Evolutionary conservation across 2,329 filamentous ascomycete genomes (phyloP).

Genomic region (Monosporascus sp.): DNA sequence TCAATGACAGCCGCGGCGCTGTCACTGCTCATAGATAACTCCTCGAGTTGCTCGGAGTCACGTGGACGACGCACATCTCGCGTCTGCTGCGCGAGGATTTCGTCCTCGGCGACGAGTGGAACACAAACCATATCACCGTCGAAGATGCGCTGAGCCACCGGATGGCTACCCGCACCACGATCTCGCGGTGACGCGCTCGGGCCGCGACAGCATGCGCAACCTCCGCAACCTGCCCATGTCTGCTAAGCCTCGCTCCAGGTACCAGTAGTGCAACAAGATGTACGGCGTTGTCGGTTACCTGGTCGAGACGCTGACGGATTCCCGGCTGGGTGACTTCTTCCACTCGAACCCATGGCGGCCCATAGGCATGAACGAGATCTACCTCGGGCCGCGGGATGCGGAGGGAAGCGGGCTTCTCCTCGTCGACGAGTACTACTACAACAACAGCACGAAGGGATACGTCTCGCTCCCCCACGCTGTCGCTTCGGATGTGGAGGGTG

Average conservation of each 20-base stretch:
- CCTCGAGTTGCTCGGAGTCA: constrained; percentile 34
- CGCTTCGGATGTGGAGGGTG: constrained; percentile 31
- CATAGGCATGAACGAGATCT: constrained; percentile 42
- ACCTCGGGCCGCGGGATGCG: constrained; percentile 25
- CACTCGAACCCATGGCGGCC: constrained; percentile 38
- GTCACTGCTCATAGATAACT: constrained; percentile 43
- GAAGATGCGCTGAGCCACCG: constrained; percentile 51
- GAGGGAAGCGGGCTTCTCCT: constrained; percentile 23
- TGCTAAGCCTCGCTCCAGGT: constrained; percentile 30
- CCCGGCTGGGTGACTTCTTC: constrained; percentile 35
- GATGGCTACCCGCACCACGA: constrained; percentile 43
- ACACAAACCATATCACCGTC: constrained; percentile 45
- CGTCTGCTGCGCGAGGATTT: constrained; percentile 48
- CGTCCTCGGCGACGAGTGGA: constrained; percentile 40
- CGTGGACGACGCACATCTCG: constrained; percentile 44
- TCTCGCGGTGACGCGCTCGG: constrained; percentile 20
- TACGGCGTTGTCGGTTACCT: constrained; percentile 40
- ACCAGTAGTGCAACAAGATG: constrained; percentile 47
- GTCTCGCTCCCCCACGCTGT: constrained; percentile 22
- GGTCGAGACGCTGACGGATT: constrained; percentile 37
- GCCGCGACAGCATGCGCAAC: constrained; percentile 35
- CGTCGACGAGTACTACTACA: constrained; percentile 39
- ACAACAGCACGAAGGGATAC: constrained; percentile 20
- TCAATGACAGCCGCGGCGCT: constrained; percentile 47
- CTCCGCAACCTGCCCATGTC: constrained; percentile 37